Evolutionary conservation across 148 eudicot species (phyloP).

Genomic region (Rhododendron kiyosumense): DNA sequence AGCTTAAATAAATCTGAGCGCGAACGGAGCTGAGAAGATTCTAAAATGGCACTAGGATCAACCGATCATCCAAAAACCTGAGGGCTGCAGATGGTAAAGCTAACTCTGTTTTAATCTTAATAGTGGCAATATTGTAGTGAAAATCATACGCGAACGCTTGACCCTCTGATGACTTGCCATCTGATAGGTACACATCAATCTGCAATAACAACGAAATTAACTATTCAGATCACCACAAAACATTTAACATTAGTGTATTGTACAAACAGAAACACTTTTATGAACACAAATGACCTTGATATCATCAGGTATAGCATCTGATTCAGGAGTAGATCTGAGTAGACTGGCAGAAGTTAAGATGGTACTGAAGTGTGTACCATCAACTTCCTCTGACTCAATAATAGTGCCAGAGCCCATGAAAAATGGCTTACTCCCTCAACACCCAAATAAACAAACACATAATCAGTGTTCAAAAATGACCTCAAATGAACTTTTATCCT

Average conservation of each 20-base stretch:
- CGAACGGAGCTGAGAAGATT: background rate
- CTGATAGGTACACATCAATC: background rate
- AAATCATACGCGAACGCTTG: background rate
- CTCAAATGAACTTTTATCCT: no score
- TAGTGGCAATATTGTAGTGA: background rate
- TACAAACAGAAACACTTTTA: background rate
- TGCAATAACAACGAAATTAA: background rate
- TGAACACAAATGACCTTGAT: background rate
- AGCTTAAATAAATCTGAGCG: background rate
- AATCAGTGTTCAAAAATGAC: no score
- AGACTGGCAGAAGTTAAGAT: background rate
- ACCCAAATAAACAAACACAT: background rate
- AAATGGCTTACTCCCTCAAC: background rate
- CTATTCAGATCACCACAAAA: background rate
- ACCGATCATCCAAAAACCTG: background rate
- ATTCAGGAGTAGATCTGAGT: background rate
- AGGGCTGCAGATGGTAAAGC: background rate
- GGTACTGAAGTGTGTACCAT: background rate
- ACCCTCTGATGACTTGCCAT: background rate
- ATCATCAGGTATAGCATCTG: background rate
- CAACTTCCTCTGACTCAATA: background rate
- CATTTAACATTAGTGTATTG: background rate
- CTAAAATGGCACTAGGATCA: background rate
- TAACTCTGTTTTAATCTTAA: background rate
- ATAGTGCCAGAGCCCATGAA: background rate